Percentiles rank a stretch among this genome's conserved stretches.
Conservation (phyloP, 306 rosid genomes). For the Alnus rubra region DNA sequence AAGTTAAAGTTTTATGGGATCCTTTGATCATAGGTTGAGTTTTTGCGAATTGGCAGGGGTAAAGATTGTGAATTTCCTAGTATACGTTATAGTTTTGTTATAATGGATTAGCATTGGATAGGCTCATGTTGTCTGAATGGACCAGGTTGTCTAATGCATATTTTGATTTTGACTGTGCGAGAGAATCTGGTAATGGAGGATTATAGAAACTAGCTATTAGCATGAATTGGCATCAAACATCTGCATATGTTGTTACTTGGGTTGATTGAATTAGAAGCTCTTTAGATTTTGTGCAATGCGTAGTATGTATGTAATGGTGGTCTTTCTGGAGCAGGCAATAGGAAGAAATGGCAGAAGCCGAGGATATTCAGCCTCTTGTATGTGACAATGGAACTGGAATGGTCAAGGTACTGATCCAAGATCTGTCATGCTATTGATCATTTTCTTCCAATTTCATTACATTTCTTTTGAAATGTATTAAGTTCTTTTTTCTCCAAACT, state of each 20-base stretch:
- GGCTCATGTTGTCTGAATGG: background rate
- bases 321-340: constrained; percentile 38
- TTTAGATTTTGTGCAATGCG: background rate
- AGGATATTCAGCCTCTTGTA: constrained; percentile 96
- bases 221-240: background rate
- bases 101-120: background rate
- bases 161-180: background rate
- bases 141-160: background rate
- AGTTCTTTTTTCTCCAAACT: background rate
- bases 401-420: constrained; percentile 72
- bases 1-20: background rate
- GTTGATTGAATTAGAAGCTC: background rate
- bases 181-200: background rate
- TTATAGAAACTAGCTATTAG: background rate
- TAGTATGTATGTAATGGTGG: background rate
- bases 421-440: background rate
- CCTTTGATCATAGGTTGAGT: background rate
- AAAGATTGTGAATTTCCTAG: background rate
- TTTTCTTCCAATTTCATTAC: background rate
- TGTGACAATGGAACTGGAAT: constrained; percentile 98
- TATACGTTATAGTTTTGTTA: background rate
- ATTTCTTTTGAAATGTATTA: background rate
- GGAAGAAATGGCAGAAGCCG: constrained; percentile 72
- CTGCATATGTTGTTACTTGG: background rate
- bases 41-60: background rate